phyloP scores from a whole-genome alignment of 495 filamentous ascomycete species.

The Hypoxylon cercidicola region DNA sequence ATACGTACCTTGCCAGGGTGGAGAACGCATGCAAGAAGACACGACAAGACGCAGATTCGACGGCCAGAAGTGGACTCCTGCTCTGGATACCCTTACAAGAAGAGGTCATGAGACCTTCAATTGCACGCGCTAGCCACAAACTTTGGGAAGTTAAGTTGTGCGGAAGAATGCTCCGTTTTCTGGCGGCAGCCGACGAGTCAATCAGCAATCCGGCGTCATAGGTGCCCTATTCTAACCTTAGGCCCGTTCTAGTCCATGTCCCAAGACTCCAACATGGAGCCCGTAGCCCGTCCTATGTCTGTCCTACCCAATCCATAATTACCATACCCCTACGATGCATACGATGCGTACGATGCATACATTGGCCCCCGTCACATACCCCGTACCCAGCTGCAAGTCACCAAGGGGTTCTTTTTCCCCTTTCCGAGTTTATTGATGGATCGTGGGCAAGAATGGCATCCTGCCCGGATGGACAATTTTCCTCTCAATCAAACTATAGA shows the following conservation, averaged over 20 bases:
- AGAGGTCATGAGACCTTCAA: slow-evolving; percentile 46
- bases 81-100: slow-evolving; percentile 46
- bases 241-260: slow-evolving; percentile 26
- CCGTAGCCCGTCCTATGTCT: neutral
- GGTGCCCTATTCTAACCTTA: slow-evolving; percentile 30
- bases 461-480: slow-evolving; percentile 14
- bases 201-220: slow-evolving; percentile 32
- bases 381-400: slow-evolving; percentile 39
- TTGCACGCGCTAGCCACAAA: slow-evolving; percentile 42
- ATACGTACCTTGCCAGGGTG: slow-evolving; percentile 8
- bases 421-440: too few relatives aligned
- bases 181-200: slow-evolving; percentile 42
- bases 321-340: too few relatives aligned
- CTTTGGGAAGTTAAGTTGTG: slow-evolving; percentile 38
- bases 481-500: neutral
- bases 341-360: neutral
- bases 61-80: slow-evolving; percentile 35
- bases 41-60: slow-evolving; percentile 40
- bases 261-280: slow-evolving; percentile 5
- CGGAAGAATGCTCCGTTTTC: slow-evolving; percentile 38
- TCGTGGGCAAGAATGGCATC: slow-evolving; percentile 22
- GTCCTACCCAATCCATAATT: slow-evolving; percentile 1
- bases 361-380: slow-evolving; percentile 1
- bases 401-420: slow-evolving; percentile 3
- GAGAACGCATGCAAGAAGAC: slow-evolving; percentile 34